These are phyloP conservation scores for Macrolepiota dolichaula DNA, from an alignment of 768 basidiomycete species.

Conservation along the genomic window DNA sequence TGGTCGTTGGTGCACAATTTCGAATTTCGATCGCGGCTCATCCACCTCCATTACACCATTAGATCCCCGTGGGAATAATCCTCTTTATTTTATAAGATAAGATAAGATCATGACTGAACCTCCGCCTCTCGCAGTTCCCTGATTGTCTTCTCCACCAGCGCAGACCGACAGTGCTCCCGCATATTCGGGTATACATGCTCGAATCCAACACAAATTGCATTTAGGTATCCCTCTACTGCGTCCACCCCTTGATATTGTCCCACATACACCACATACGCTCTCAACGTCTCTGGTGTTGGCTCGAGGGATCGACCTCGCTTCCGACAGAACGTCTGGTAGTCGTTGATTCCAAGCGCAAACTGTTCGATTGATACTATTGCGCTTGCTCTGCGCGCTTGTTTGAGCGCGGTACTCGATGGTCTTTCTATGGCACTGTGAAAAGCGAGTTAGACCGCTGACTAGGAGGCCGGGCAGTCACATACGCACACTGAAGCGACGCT, in stretches of 20 bases:
- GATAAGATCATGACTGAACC: neutral
- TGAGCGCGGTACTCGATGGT: neutral
- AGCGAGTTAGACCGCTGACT: neutral
- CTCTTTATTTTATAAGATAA: neutral
- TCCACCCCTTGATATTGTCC: neutral
- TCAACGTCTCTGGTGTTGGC: neutral
- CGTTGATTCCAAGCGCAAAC: no score
- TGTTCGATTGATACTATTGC: neutral
- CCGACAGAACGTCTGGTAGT: no score
- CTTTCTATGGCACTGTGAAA: neutral
- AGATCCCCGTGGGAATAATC: slow-evolving; percentile 4
- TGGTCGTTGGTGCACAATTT: neutral
- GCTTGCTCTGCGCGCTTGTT: neutral
- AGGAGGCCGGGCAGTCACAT: neutral
- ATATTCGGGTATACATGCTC: neutral
- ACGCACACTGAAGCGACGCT: neutral
- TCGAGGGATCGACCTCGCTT: neutral
- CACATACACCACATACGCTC: neutral
- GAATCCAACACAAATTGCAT: neutral
- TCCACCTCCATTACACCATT: neutral
- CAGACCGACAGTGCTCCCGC: neutral
- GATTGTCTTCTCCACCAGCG: neutral
- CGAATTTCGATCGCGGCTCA: neutral
- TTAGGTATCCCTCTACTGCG: neutral
- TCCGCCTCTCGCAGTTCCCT: neutral